Conservation (phyloP, 768 basidiomycete genomes). For the Kwoniella europaea region DNA sequence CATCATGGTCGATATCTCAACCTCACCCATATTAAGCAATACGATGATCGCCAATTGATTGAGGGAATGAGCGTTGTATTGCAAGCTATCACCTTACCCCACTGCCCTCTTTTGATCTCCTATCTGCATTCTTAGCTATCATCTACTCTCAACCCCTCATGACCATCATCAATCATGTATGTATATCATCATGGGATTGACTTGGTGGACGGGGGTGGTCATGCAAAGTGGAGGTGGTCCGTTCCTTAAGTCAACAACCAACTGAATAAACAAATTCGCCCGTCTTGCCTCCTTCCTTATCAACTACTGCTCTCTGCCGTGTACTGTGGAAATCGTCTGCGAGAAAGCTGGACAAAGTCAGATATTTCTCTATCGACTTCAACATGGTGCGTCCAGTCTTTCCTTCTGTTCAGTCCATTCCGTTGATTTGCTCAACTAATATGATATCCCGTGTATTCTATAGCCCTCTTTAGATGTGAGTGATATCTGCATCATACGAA, state of each 20-base stretch:
- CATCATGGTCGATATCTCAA: too few relatives aligned
- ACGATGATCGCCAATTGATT: too few relatives aligned
- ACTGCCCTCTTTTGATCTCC: too few relatives aligned
- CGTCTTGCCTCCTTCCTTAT: neutral
- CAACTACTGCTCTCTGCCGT: neutral
- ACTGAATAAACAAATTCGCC: neutral
- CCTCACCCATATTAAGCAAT: too few relatives aligned
- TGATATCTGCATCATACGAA: neutral
- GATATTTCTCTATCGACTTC: neutral
- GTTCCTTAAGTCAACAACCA: neutral
- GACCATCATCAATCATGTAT: too few relatives aligned
- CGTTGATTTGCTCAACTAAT: neutral
- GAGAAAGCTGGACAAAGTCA: too few relatives aligned
- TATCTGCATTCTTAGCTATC: too few relatives aligned
- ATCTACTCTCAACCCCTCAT: too few relatives aligned
- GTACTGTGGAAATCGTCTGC: too few relatives aligned
- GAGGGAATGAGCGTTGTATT: too few relatives aligned
- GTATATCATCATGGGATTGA: neutral
- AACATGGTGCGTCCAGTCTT: neutral
- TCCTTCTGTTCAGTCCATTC: neutral
- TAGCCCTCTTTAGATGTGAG: conserved; percentile 10
- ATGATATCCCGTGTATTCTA: neutral
- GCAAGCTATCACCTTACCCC: too few relatives aligned
- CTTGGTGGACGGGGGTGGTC: neutral
- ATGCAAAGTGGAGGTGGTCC: conserved; percentile 5